These are phyloP conservation scores for Blastobotrys capitulatus DNA, from an alignment of 1,139 yeast genomes.

Conservation along the genomic window DNA sequence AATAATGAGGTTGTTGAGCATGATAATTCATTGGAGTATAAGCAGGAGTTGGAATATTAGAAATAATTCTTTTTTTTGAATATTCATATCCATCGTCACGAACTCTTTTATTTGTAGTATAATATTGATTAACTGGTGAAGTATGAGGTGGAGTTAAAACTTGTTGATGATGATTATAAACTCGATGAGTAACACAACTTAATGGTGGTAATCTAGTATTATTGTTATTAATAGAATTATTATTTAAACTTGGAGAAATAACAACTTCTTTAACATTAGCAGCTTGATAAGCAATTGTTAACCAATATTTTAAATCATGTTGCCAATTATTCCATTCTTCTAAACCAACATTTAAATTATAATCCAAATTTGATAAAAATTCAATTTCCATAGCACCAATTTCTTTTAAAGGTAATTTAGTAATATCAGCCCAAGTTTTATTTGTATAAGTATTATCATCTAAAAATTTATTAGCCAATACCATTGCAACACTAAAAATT, in stretches of 20 bases:
- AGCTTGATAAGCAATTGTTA: conserved; percentile 20
- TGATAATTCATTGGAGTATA: conserved; percentile 4
- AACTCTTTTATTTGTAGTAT: neutral
- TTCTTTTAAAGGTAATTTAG: conserved; percentile 55
- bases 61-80: neutral
- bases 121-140: neutral
- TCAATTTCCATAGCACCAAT: conserved; percentile 61
- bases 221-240: neutral
- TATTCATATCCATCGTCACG: neutral
- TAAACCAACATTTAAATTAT: conserved; percentile 27
- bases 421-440: conserved; percentile 88
- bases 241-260: neutral
- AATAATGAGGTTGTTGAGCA: conserved; percentile 1
- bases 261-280: neutral
- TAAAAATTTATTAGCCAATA: conserved; percentile 83
- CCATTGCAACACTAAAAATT: conserved; percentile 59
- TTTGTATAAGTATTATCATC: conserved; percentile 94
- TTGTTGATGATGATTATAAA: neutral
- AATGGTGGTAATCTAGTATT: neutral
- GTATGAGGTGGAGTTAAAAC: neutral
- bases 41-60: neutral
- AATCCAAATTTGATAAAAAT: conserved; percentile 32
- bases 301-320: conserved; percentile 23
- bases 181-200: neutral
- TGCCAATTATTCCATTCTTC: conserved; percentile 32